Evolutionary conservation across 306 rosid species (phyloP).

Genomic region (Glycine latifolia): DNA sequence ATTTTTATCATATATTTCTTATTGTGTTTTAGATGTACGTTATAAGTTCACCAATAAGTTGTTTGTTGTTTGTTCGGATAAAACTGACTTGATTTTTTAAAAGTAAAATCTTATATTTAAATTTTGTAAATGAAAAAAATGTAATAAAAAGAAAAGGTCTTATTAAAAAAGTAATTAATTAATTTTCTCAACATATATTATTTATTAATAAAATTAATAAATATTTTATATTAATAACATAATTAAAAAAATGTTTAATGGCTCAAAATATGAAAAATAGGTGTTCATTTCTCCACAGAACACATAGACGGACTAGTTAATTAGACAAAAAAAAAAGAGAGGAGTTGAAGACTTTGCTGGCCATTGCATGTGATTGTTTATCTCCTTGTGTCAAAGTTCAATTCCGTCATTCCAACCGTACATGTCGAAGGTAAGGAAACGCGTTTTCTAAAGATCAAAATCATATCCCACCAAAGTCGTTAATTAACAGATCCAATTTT

Average conservation of each 20-base stretch:
- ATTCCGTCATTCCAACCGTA: conserved; percentile 40
- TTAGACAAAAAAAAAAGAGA: neutral
- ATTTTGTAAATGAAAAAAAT: too few relatives aligned
- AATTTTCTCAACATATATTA: too few relatives aligned
- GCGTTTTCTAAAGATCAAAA: conserved; percentile 50
- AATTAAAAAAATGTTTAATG: too few relatives aligned
- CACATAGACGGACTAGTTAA: neutral
- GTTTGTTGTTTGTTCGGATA: too few relatives aligned
- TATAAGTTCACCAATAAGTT: too few relatives aligned
- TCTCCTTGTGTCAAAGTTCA: conserved; percentile 43
- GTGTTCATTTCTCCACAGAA: neutral
- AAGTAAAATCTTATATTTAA: too few relatives aligned
- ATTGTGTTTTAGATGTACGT: neutral
- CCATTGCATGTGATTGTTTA: conserved; percentile 51
- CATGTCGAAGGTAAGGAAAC: conserved; percentile 40
- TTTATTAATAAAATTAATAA: too few relatives aligned
- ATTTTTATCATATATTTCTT: neutral
- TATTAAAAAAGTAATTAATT: neutral
- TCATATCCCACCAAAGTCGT: conserved; percentile 11
- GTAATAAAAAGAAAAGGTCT: too few relatives aligned
- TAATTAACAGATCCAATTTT: conserved; percentile 41
- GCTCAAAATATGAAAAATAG: too few relatives aligned
- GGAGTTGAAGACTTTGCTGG: conserved; percentile 11
- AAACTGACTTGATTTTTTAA: too few relatives aligned
- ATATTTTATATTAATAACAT: too few relatives aligned